Evolutionary conservation across 2,329 filamentous ascomycete genomes (phyloP).

Genomic region (Xylaria sp.): DNA sequence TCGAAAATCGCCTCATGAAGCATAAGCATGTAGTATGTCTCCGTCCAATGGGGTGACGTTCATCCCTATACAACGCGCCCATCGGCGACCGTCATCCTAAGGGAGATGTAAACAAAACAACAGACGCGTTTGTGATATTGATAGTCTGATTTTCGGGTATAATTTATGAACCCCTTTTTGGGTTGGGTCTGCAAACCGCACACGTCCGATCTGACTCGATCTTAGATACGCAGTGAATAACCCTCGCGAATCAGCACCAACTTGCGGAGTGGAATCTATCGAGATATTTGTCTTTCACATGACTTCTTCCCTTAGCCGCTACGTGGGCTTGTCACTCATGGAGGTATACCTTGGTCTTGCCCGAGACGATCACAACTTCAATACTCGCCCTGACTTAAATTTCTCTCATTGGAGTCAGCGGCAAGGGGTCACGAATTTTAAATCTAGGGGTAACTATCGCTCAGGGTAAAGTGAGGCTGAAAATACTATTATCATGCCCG

Average conservation of each 20-base stretch:
- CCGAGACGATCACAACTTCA: not conserved
- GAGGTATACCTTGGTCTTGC: not conserved
- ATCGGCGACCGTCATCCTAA: not conserved
- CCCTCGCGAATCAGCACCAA: not conserved
- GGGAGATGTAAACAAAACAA: not conserved
- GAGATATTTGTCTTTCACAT: not conserved
- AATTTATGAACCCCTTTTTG: not conserved
- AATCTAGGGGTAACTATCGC: not conserved
- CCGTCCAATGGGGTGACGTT: not conserved
- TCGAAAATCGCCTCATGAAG: not conserved
- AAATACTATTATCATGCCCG: not conserved
- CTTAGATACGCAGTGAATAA: constrained; percentile 8
- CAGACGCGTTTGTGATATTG: not conserved
- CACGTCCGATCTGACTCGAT: not conserved
- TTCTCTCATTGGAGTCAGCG: not conserved
- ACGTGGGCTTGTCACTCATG: not conserved
- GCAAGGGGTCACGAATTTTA: not conserved
- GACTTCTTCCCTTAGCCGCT: not conserved
- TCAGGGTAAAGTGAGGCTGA: not conserved
- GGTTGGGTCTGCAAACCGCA: not conserved
- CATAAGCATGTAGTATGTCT: not conserved
- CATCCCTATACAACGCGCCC: not conserved
- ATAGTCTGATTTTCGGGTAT: not conserved
- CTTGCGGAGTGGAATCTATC: too few relatives aligned
- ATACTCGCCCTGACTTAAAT: not conserved